A percentile compares a stretch with the other conserved stretches of the same genome.
phyloP scores from a whole-genome alignment of 2,329 filamentous ascomycete species.

The Pyricularia pennisetigena region DNA sequence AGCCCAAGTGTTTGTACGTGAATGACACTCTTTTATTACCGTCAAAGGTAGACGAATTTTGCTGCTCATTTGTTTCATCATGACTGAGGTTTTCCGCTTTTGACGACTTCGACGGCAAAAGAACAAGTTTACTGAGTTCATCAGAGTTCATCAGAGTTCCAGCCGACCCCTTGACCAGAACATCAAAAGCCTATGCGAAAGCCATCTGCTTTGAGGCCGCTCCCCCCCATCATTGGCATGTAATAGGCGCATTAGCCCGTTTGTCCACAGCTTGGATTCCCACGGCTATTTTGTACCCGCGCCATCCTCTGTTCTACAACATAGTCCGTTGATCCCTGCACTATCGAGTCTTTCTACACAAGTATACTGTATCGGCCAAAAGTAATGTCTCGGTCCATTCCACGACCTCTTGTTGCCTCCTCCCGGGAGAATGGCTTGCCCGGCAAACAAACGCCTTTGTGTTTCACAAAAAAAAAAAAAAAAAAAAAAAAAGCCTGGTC shows the following conservation, averaged over 20 bases:
- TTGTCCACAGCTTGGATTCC: background rate
- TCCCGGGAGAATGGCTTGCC: background rate
- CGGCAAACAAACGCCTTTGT: background rate
- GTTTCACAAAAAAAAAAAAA: background rate
- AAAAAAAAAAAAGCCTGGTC: background rate
- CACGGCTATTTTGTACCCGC: background rate
- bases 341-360: background rate
- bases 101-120: background rate
- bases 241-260: background rate
- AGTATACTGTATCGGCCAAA: background rate
- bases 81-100: background rate
- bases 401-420: background rate
- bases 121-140: background rate
- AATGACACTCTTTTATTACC: too few species aligned
- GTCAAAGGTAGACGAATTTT: too few species aligned
- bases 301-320: too few species aligned
- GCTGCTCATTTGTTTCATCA: background rate
- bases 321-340: background rate
- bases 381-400: background rate
- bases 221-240: too few species aligned
- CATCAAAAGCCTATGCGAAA: background rate
- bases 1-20: background rate
- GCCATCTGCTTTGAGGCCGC: background rate
- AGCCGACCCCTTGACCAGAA: background rate
- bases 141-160: too few species aligned